Evolutionary conservation across 2,329 filamentous ascomycete species (phyloP).

Genomic region (Drechslerella dactyloides): DNA sequence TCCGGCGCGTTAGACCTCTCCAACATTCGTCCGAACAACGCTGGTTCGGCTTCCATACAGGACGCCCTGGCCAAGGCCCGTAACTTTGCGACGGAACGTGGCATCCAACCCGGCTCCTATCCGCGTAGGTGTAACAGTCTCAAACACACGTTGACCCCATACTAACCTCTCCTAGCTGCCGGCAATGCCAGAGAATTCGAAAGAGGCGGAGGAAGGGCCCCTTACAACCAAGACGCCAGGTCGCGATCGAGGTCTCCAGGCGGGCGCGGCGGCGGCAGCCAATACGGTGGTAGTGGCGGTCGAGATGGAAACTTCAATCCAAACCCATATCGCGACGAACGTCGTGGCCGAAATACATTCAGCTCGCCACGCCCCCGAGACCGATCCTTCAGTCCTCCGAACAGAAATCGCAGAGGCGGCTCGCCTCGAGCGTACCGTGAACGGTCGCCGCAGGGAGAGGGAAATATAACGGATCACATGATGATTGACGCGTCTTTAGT

Average conservation of each 20-base stretch:
- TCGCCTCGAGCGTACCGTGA: slow-evolving; percentile 61
- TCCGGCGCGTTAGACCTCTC: slow-evolving; percentile 81
- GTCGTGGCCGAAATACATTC: slow-evolving; percentile 64
- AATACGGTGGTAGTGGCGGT: slow-evolving; percentile 68
- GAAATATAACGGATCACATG: slow-evolving; percentile 80
- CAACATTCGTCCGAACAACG: slow-evolving; percentile 77
- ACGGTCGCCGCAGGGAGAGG: slow-evolving; percentile 66
- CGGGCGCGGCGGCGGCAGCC: slow-evolving; percentile 67
- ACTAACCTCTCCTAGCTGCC: slow-evolving; percentile 46
- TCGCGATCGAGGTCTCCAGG: slow-evolving; percentile 76
- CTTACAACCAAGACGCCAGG: slow-evolving; percentile 61
- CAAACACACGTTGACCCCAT: background rate
- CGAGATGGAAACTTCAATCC: slow-evolving; percentile 36
- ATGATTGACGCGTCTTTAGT: slow-evolving; percentile 85
- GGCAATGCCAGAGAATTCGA: slow-evolving; percentile 35
- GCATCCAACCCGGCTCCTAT: slow-evolving; percentile 51
- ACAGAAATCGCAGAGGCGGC: slow-evolving; percentile 42
- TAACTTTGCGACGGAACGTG: slow-evolving; percentile 59
- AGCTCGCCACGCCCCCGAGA: slow-evolving; percentile 69
- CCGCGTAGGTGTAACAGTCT: slow-evolving; percentile 19
- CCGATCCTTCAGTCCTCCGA: slow-evolving; percentile 69
- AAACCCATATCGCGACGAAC: slow-evolving; percentile 84
- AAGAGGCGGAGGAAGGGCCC: slow-evolving; percentile 51
- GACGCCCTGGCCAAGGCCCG: slow-evolving; percentile 86
- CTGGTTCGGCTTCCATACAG: slow-evolving; percentile 80